Evolutionary conservation across 345 rosid genomes (phyloP).

Genomic region (Alliaria petiolata): DNA sequence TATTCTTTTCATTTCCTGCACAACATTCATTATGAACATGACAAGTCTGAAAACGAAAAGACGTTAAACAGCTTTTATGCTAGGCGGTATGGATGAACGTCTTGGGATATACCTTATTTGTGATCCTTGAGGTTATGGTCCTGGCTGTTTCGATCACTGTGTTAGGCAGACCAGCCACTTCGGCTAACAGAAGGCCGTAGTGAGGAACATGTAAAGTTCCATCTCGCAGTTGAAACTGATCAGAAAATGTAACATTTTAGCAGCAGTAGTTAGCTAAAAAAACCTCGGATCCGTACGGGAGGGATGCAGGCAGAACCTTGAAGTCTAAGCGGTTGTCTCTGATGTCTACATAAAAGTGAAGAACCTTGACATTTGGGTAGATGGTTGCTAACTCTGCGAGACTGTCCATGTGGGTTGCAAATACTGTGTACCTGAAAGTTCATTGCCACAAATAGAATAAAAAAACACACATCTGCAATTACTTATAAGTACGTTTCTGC

Average conservation of each 20-base stretch:
- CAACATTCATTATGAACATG: not conserved
- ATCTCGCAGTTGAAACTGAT: slow-evolving; percentile 75
- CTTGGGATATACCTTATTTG: slow-evolving; percentile 47
- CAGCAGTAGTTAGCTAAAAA: not conserved
- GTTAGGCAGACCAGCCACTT: slow-evolving; percentile 82
- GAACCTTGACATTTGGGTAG: slow-evolving; percentile 80
- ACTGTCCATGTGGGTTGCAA: slow-evolving; percentile 89
- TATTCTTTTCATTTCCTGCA: slow-evolving; percentile 64
- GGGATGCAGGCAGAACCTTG: slow-evolving; percentile 47
- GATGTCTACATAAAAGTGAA: slow-evolving; percentile 72
- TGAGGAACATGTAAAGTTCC: slow-evolving; percentile 74
- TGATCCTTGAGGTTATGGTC: slow-evolving; percentile 62
- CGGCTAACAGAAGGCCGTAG: slow-evolving; percentile 81
- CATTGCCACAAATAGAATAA: not conserved
- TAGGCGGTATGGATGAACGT: not conserved
- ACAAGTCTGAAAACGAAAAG: not conserved
- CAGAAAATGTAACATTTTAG: not conserved
- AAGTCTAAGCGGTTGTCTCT: slow-evolving; percentile 77
- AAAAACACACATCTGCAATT: not conserved
- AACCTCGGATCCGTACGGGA: not conserved
- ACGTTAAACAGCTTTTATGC: too few species aligned
- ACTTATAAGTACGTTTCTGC: not conserved
- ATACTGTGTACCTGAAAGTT: slow-evolving; percentile 69
- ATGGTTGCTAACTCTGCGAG: slow-evolving; percentile 76
- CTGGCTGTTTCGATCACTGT: slow-evolving; percentile 80